Percentiles rank a stretch among this genome's conserved stretches.
Conservation (phyloP, 306 rosid species). For the Prunus dulcis region DNA sequence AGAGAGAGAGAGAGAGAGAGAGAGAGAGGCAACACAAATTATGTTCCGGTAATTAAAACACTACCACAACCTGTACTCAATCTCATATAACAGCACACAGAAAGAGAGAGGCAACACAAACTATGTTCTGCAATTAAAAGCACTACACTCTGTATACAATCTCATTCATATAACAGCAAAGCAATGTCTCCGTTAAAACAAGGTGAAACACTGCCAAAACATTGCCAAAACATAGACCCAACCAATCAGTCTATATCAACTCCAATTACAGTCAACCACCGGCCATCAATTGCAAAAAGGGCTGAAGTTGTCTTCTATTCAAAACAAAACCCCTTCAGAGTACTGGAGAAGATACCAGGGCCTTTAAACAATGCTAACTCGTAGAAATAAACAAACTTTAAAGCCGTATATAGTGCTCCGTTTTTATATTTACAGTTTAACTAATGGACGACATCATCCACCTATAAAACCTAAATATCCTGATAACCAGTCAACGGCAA, state of each 20-base stretch:
- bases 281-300: background rate
- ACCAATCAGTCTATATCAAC: background rate
- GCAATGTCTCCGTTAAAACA: conserved; percentile 4
- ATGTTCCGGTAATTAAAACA: too few relatives aligned
- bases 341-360: background rate
- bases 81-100: background rate
- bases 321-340: background rate
- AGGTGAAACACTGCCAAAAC: conserved; percentile 2
- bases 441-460: background rate
- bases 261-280: background rate
- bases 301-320: background rate
- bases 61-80: background rate
- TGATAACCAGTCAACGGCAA: conserved; percentile 1
- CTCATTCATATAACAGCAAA: background rate
- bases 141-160: background rate
- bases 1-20: too few relatives aligned
- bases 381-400: background rate
- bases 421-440: conserved; percentile 12
- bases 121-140: background rate
- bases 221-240: background rate
- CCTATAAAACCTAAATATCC: background rate
- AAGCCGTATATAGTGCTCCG: background rate
- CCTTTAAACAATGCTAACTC: background rate
- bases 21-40: too few relatives aligned
- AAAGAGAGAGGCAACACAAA: background rate